A percentile compares a stretch with the other conserved stretches of the same genome.
These are phyloP conservation scores for Elongisporangium senticosum DNA, from an alignment of 352 stramenopile species.

Conservation along the genomic window DNA sequence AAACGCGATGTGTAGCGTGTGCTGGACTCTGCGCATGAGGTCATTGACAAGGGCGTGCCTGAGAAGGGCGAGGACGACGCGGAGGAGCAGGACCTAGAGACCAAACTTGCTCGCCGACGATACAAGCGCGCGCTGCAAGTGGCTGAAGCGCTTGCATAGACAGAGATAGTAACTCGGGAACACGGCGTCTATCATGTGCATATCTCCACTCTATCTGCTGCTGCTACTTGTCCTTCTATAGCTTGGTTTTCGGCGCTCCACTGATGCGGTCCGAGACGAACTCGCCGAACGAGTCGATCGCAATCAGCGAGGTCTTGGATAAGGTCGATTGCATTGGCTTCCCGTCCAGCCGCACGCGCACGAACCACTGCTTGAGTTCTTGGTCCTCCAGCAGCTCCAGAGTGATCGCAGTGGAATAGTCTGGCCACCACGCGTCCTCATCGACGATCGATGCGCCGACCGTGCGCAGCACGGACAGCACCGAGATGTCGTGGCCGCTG, in stretches of 20 bases:
- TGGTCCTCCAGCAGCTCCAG: constrained; percentile 69
- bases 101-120: constrained; percentile 54
- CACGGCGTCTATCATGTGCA: neutral
- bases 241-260: constrained; percentile 1
- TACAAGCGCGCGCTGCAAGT: constrained; percentile 81
- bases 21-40: constrained; percentile 55
- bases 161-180: constrained; percentile 5
- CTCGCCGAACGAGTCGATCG: constrained; percentile 33
- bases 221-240: neutral
- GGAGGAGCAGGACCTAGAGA: constrained; percentile 48
- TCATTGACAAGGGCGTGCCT: constrained; percentile 60
- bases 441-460: constrained; percentile 38
- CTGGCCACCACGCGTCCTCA: constrained; percentile 57
- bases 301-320: constrained; percentile 8
- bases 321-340: constrained; percentile 1
- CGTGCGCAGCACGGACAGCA: constrained; percentile 71
- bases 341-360: constrained; percentile 51
- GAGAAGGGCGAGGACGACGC: constrained; percentile 36
- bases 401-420: constrained; percentile 60
- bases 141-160: constrained; percentile 55
- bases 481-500: constrained; percentile 77
- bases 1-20: constrained; percentile 36
- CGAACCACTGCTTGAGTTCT: constrained; percentile 39
- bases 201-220: constrained; percentile 1
- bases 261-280: constrained; percentile 42